phyloP scores from a whole-genome alignment of 805 yeast genomes.

The Jamesozyma jinghongensis region DNA sequence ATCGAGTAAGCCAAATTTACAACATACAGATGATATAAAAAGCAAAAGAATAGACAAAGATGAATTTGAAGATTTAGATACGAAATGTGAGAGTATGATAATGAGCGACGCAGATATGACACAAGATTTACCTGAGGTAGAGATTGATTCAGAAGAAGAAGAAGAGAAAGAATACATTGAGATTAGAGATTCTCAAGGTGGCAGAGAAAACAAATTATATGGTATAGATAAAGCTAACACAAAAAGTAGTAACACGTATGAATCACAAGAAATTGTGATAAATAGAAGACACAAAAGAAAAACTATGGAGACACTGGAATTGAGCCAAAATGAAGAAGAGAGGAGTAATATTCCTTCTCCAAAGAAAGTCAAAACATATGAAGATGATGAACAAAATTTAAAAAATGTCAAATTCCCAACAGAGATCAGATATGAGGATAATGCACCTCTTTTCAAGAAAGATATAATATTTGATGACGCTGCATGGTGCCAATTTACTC shows the following conservation, averaged over 20 bases:
- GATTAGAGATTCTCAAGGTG: too few species aligned
- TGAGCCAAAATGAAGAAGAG: constrained; percentile 6
- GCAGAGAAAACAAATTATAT: too few species aligned
- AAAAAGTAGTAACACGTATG: not conserved
- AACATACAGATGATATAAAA: not conserved
- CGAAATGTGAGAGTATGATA: constrained; percentile 3
- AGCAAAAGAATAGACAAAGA: not conserved
- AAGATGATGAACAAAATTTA: not conserved
- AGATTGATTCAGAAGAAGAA: constrained; percentile 7
- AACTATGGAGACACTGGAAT: constrained; percentile 4
- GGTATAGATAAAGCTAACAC: too few species aligned
- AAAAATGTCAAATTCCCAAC: constrained; percentile 2
- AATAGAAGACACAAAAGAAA: constrained; percentile 8
- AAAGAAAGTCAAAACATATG: not conserved
- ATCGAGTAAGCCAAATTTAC: constrained; percentile 10
- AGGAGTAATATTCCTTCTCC: constrained; percentile 4
- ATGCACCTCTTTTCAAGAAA: constrained; percentile 14
- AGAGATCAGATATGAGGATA: constrained; percentile 7
- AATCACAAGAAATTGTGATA: constrained; percentile 15
- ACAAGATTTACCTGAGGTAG: constrained; percentile 27
- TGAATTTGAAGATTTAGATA: not conserved
- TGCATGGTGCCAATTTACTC: constrained; percentile 47
- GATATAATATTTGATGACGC: constrained; percentile 30
- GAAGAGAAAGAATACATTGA: too few species aligned
- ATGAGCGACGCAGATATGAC: constrained; percentile 23